Percentiles rank a stretch among this genome's conserved stretches.
Evolutionary conservation across 75 land plant species (phyloP).

Genomic region (Sequoiadendron giganteum): DNA sequence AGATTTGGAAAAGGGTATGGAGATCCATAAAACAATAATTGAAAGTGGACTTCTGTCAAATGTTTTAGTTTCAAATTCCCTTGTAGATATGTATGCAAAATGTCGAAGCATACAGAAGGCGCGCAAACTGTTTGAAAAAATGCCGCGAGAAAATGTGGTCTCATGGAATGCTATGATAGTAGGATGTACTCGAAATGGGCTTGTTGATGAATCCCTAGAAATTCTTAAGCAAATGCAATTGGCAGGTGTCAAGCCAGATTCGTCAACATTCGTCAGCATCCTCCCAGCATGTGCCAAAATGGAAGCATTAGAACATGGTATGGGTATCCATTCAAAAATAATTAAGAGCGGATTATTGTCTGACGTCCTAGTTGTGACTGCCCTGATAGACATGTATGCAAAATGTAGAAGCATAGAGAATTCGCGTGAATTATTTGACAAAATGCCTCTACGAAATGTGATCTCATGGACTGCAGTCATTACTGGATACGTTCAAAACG

Average conservation of each 20-base stretch:
- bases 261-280: constrained; percentile 6
- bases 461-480: constrained; percentile 28
- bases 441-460: background rate
- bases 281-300: constrained; percentile 16
- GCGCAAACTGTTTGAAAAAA: constrained; percentile 13
- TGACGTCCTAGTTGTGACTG: constrained; percentile 10
- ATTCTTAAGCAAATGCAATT: constrained; percentile 13
- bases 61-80: constrained; percentile 13
- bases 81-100: constrained; percentile 23
- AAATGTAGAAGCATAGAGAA: constrained; percentile 18
- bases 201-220: constrained; percentile 1
- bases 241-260: background rate
- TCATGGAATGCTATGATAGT: constrained; percentile 34
- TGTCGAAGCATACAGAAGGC: constrained; percentile 12
- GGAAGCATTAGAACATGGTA: constrained; percentile 14
- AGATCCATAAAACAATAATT: constrained; percentile 8
- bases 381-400: constrained; percentile 29
- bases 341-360: constrained; percentile 9
- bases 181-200: constrained; percentile 13
- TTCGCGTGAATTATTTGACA: constrained; percentile 16
- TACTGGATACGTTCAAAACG: constrained; percentile 22
- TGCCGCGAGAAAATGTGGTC: constrained; percentile 15
- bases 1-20: constrained; percentile 3
- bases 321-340: constrained; percentile 12
- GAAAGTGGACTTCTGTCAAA: background rate